These are phyloP conservation scores for Castanospermum australe DNA, from an alignment of 306 rosid genomes.

Conservation along the genomic window DNA sequence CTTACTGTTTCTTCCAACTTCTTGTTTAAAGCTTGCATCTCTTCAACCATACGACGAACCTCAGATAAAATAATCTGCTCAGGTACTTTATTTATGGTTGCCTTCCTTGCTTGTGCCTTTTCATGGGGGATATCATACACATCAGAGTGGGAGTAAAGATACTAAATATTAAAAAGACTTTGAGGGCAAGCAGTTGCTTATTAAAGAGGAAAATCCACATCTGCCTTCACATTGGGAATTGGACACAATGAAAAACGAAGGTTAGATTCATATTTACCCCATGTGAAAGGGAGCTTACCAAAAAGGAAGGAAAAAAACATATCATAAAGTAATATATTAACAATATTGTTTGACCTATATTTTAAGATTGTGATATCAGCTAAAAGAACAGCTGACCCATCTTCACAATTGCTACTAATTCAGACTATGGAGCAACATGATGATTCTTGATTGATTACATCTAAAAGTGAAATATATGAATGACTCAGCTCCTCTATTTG, in stretches of 20 bases:
- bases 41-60: conserved; percentile 93
- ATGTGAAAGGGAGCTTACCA: conserved; percentile 7
- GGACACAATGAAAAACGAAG: neutral
- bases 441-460: neutral
- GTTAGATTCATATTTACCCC: neutral
- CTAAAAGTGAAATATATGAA: neutral
- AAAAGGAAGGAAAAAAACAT: neutral
- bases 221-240: neutral
- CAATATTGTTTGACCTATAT: conserved; percentile 6
- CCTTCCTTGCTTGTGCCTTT: conserved; percentile 77
- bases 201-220: neutral
- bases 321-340: neutral
- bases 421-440: neutral
- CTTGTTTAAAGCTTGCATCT: conserved; percentile 78
- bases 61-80: conserved; percentile 79
- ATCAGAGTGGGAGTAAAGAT: conserved; percentile 26
- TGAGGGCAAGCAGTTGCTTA: neutral
- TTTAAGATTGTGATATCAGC: neutral
- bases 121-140: conserved; percentile 15
- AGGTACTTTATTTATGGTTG: conserved; percentile 70
- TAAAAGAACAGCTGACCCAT: neutral
- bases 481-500: neutral
- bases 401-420: neutral
- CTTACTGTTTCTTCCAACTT: conserved; percentile 86
- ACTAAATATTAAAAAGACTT: neutral